Evolutionary conservation across 176 grass and related monocot species (phyloP).

Genomic region (Otatea glauca): DNA sequence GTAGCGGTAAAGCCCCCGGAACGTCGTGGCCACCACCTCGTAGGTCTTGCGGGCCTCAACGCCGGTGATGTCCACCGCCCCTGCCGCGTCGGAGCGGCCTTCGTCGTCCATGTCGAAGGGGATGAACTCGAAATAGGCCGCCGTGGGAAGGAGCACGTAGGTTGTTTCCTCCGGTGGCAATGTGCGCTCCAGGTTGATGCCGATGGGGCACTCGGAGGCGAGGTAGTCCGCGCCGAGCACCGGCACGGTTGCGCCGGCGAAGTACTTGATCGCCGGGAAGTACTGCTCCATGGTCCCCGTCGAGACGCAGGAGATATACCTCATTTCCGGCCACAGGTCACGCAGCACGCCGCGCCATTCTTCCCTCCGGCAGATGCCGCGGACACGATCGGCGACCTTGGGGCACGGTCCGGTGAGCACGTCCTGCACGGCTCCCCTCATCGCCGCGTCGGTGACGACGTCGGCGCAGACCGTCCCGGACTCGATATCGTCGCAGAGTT

Average conservation of each 20-base stretch:
- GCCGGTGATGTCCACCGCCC: slow-evolving; percentile 40
- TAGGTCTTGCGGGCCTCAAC: slow-evolving; percentile 39
- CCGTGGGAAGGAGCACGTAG: slow-evolving; percentile 35
- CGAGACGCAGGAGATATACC: slow-evolving; percentile 46
- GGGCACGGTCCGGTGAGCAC: slow-evolving; percentile 35
- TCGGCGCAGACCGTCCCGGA: slow-evolving; percentile 10
- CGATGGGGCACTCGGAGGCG: slow-evolving; percentile 40
- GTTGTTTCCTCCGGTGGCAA: slow-evolving; percentile 27
- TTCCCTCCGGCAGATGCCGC: slow-evolving; percentile 15
- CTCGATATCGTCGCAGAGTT: slow-evolving; percentile 44
- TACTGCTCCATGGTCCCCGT: slow-evolving; percentile 52
- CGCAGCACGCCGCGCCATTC: slow-evolving; percentile 38
- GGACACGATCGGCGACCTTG: slow-evolving; percentile 20
- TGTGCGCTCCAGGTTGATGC: slow-evolving; percentile 42
- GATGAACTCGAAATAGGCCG: slow-evolving; percentile 56
- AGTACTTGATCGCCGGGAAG: slow-evolving; percentile 39
- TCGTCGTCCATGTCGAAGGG: slow-evolving; percentile 23
- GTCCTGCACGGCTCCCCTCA: slow-evolving; percentile 35
- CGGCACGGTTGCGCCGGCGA: slow-evolving; percentile 19
- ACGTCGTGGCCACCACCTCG: slow-evolving; percentile 47
- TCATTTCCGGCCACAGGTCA: slow-evolving; percentile 36
- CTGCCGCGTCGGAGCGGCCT: not conserved
- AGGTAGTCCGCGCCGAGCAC: slow-evolving; percentile 45
- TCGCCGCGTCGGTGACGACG: slow-evolving; percentile 18
- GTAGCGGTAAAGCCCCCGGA: slow-evolving; percentile 45